Evolutionary conservation across 352 stramenopile species (phyloP), one percentile per base, ranked within the genome.

Genomic region (Globisporangium paddicum): DNA sequence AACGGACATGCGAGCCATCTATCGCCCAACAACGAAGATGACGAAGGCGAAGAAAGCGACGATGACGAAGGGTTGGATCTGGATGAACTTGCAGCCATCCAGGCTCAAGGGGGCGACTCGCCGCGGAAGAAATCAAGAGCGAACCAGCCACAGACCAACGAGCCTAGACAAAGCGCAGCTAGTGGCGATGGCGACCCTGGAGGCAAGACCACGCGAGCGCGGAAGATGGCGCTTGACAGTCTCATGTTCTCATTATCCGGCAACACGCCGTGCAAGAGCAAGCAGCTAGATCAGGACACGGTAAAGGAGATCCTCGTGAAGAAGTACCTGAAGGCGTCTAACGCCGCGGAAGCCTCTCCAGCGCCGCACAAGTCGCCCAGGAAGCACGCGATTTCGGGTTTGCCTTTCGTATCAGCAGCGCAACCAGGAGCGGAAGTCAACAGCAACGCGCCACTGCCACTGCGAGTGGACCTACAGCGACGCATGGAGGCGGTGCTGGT

Each of bases 401-500:
- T 34, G 21, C 14, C 26, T 23, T 42, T 34, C 19, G n/a, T 14
- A 9, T 23, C 25, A 34, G 4, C 40, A 40, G 26, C 18, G 7
- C 53, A 32, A 40, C 26, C 42, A 7, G 40, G 28, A 26, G 45
- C 40, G 5, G 32, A 58, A 44, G 6, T 21, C 46, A 45, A 66
- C 23, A 82, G 68, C 42, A 65, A 75, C 8, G 73, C 68, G 8
- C 75, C 75, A 18, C 37, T 89, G 16, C 79, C 76, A 10, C 46
- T 88, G 13, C 79, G 79, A 37, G 58, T 73, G 13, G 77, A 91
- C 55, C 60, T 89, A 13, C 81, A 91, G 44, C 65, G 63, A 26
- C 73, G 81, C 0, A 86, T 91, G 75, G 79, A 87, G 54, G 59
- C 52, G 0, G 77, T 86, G 16, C 53, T 91, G 10, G 71, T 64